phyloP scores from a whole-genome alignment of 495 filamentous ascomycete genomes.

The Podospora fimiseda region DNA sequence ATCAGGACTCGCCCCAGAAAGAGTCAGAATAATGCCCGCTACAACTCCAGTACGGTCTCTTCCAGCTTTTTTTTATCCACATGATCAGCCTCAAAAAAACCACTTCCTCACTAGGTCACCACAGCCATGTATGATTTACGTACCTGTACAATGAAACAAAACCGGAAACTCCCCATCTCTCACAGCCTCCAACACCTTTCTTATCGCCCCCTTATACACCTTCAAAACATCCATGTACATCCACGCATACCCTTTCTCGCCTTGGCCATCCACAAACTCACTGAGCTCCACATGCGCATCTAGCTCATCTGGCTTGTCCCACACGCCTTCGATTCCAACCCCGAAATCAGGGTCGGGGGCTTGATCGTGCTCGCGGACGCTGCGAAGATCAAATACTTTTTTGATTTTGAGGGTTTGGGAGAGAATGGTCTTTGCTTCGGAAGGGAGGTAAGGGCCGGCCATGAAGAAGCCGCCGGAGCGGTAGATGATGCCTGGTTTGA shows the following conservation, averaged over 20 bases:
- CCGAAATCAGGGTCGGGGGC: slow-evolving; percentile 33
- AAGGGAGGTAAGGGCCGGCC: slow-evolving; percentile 14
- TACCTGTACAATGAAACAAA: slow-evolving; percentile 49
- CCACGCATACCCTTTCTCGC: slow-evolving; percentile 32
- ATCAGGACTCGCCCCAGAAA: slow-evolving; percentile 43
- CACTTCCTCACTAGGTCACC: background rate
- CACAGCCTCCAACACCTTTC: slow-evolving; percentile 33
- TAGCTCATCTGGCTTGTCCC: slow-evolving; percentile 25
- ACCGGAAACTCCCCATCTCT: slow-evolving; percentile 28
- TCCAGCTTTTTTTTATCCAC: slow-evolving; percentile 36
- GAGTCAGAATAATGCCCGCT: slow-evolving; percentile 48
- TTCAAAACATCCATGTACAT: slow-evolving; percentile 40
- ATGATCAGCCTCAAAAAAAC: slow-evolving; percentile 3
- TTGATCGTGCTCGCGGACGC: slow-evolving; percentile 27
- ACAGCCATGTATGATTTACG: slow-evolving; percentile 15
- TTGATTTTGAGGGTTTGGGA: slow-evolving; percentile 32
- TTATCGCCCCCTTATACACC: slow-evolving; percentile 30
- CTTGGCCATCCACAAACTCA: slow-evolving; percentile 34
- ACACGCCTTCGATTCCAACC: slow-evolving; percentile 34
- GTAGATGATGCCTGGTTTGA: slow-evolving; percentile 43
- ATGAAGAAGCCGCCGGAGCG: slow-evolving; percentile 44
- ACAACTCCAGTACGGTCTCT: slow-evolving; percentile 61
- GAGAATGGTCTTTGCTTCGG: slow-evolving; percentile 32
- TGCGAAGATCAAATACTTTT: slow-evolving; percentile 41
- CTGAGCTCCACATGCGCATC: slow-evolving; percentile 28